phyloP scores from a whole-genome alignment of 2,329 filamentous ascomycete species.

The Mycosphaerella sp. region DNA sequence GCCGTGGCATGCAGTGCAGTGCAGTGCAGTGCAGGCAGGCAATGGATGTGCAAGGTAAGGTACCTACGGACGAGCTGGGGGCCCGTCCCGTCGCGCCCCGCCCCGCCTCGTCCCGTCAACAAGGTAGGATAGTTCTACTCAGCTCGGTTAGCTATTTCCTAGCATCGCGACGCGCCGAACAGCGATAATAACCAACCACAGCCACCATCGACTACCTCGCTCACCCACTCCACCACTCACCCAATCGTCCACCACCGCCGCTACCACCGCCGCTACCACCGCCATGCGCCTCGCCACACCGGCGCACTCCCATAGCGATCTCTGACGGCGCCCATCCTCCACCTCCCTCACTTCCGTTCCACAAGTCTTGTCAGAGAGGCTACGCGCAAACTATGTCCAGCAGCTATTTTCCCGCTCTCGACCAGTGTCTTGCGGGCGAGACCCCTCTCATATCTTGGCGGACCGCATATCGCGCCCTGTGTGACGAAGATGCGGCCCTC shows the following conservation, averaged over 20 bases:
- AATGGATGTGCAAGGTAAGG: background rate
- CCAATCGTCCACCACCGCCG: background rate
- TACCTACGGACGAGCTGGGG: background rate
- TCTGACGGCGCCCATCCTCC: background rate
- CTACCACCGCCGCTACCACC: background rate
- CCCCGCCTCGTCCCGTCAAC: too few relatives aligned
- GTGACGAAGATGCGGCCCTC: conserved; percentile 49
- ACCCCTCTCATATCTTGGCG: conserved; percentile 67
- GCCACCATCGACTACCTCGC: too few relatives aligned
- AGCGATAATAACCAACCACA: background rate
- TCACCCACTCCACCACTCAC: background rate
- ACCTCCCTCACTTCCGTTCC: background rate
- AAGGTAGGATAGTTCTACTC: too few relatives aligned
- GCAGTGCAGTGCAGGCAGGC: too few relatives aligned
- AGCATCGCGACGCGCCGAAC: background rate
- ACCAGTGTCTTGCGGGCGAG: conserved; percentile 77
- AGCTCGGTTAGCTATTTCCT: too few relatives aligned
- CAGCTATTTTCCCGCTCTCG: conserved; percentile 66
- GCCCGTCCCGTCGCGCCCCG: background rate
- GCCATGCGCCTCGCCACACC: background rate
- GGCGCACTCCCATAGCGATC: background rate
- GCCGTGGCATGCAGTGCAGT: too few relatives aligned
- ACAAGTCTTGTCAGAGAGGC: background rate
- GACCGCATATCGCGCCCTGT: conserved; percentile 50
- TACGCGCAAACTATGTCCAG: conserved; percentile 1